These are phyloP conservation scores for Glycine latifolia DNA, from an alignment of 306 rosid genomes.

Conservation along the genomic window DNA sequence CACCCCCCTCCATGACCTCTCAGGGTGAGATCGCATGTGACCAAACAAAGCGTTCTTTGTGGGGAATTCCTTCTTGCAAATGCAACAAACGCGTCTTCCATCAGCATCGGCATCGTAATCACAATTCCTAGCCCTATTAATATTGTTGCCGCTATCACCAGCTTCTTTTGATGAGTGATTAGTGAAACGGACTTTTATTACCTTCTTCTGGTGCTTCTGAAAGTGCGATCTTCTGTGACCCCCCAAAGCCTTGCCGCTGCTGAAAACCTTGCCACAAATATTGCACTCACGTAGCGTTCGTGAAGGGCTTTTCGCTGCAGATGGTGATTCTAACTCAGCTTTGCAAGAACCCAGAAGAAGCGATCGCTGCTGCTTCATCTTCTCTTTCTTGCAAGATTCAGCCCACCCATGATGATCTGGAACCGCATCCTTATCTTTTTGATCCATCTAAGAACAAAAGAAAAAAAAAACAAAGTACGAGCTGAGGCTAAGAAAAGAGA, in stretches of 20 bases:
- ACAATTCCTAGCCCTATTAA: neutral
- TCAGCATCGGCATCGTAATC: neutral
- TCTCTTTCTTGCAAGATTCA: neutral
- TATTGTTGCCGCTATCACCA: neutral
- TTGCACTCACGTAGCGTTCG: constrained; percentile 16
- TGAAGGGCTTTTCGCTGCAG: neutral
- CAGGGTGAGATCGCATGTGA: constrained; percentile 49
- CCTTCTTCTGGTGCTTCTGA: constrained; percentile 32
- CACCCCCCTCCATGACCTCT: constrained; percentile 51
- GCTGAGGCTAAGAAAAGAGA: neutral
- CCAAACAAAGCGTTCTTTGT: constrained; percentile 35
- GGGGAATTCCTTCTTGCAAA: constrained; percentile 42
- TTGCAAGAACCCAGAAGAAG: neutral
- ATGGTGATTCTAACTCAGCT: neutral
- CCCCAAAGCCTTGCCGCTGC: constrained; percentile 52
- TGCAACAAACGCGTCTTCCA: neutral
- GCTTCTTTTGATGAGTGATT: neutral
- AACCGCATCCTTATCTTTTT: neutral
- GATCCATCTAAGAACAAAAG: neutral
- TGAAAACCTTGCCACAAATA: constrained; percentile 41
- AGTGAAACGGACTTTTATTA: constrained; percentile 13
- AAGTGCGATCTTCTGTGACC: constrained; percentile 53
- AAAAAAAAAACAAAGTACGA: neutral
- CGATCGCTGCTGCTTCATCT: constrained; percentile 6
- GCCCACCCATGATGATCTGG: neutral